phyloP scores from a whole-genome alignment of 2,329 filamentous ascomycete genomes.

The Amauroascus verrucosus region DNA sequence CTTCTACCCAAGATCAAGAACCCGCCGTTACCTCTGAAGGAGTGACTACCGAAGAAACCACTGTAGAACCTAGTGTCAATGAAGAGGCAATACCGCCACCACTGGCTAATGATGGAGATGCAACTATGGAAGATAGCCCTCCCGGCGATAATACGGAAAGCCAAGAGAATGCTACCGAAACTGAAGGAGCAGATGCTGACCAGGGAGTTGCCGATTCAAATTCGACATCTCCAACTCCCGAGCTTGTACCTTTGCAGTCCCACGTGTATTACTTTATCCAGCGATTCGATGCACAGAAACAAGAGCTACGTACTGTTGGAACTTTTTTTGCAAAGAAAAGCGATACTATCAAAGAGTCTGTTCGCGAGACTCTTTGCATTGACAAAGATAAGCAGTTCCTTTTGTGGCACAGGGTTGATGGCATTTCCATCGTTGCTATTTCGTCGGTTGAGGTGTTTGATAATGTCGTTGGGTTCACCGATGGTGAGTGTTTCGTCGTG shows the following conservation, averaged over 20 bases:
- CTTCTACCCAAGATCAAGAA: conserved; percentile 6
- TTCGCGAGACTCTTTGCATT: conserved; percentile 33
- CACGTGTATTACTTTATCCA: conserved; percentile 43
- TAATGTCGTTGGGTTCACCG: conserved; percentile 22
- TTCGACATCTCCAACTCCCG: not conserved
- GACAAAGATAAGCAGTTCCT: conserved; percentile 32
- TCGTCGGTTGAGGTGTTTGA: conserved; percentile 30
- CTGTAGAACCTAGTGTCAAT: not conserved
- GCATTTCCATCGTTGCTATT: conserved; percentile 27
- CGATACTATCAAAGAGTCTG: conserved; percentile 32
- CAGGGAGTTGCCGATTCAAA: not conserved
- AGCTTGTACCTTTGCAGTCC: not conserved
- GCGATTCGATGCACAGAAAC: conserved; percentile 42
- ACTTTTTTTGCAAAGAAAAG: conserved; percentile 35
- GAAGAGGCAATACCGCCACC: not conserved
- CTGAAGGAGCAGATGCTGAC: not conserved
- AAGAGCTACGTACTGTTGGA: conserved; percentile 33
- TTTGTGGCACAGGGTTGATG: conserved; percentile 36
- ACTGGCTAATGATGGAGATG: not conserved
- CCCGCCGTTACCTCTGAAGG: conserved; percentile 13
- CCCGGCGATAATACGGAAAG: not conserved
- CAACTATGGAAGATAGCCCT: conserved; percentile 2
- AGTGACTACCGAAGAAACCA: conserved; percentile 4
- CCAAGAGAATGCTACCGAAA: not conserved
- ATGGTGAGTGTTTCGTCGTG: conserved; percentile 35